Evolutionary conservation across 1,284 basidiomycete genomes (phyloP), one percentile per base, ranked within the genome.

Genomic region (Butyriboletus regius): DNA sequence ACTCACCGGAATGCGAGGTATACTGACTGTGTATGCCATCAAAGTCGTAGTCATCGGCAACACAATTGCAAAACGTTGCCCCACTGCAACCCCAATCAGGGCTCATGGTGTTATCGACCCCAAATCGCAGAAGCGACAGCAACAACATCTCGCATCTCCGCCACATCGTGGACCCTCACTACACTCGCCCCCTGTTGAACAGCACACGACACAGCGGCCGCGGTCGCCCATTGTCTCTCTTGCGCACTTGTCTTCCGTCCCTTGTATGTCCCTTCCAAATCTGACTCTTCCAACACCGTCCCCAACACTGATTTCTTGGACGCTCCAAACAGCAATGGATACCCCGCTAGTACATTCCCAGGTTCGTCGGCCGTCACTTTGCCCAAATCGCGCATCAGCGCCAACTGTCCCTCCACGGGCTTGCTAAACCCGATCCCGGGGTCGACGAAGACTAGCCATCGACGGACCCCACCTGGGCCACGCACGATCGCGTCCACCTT

Each of bases 391-490:
- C 82, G 74, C 43, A 96, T 67, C 5, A 96, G 63, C 50, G 75
- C 73, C 22, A 95, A 58, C 67, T 96, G 95, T 4, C 80, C 90
- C 18, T 83, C 74, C 1, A 84, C 67, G 0, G 82, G 79, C 70
- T 98, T 98, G 64, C 94, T 95, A 66, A 98, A 99, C 7, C 96
- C 95, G 45, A 98, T 74, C 0, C 96, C 95, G 1, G 95, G 92
- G 69, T 98, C 96, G 13, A 90, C 75, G 46, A 98, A 78, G 50
- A 98, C 82, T 57, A 91, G 79, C 95, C 95, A 99, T 29, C 91
- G 70, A 48, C 88, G 76, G 5, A 98, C 72, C 8, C 93, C 91
- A 3, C 83, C 83, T 20, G 67, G 72, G 0, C 85, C 85, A 14
- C 75, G 74, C n/a, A 95, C 75, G 13, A 92, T 85, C 2, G 64